Base-by-base conservation (phyloP, 2,329 filamentous ascomycete species). In the Colletotrichum eleusines region DNA sequence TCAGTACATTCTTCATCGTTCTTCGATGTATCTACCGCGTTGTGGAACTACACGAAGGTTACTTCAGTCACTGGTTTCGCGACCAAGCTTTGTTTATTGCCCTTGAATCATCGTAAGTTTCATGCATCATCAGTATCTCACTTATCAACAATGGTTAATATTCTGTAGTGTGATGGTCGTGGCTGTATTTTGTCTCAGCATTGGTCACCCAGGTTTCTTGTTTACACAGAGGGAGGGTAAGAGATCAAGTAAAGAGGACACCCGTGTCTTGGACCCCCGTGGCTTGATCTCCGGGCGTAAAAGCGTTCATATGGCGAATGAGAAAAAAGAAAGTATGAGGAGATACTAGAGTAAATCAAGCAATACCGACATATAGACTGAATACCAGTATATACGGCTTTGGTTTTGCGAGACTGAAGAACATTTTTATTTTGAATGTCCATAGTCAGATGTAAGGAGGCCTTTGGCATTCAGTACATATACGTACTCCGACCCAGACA, bases 11-110 rank as follows among this genome's bases (percentile, higher is more conserved):
- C 8, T 83, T 84, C 62, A 86, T 91, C 72, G 84, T 90, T 61
- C 83, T 87, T 9, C 81, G 89, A 31, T 89, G 85, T 59, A 83
- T 86, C 35, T 91, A 89, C 74, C 84, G 89, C 54, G 86, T 90
- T 38, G 85, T 84, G 0, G 89, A 91, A 79, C 76, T 91, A 67
- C 84, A 83, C 54, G 81, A 87, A 38, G 88, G 89, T 2, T 91
- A 87, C 80, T 75, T 73, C 6, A 87, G 86, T 1, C 76, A 81
- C 20, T 76, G 89, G 69, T 85, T 88, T 61, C 77, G 76, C 46
- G 77, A 85, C 50, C 76, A 86, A 73, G 74, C 75, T 0, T 73
- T 82, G 1, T 86, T 86, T 67, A 84, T 86, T 58, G 80, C 74
- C 0, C 72, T 86, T 3, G 84, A 86, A 75, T 82, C 81, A 55